Percentiles rank a stretch among this genome's conserved stretches.
phyloP scores from a whole-genome alignment of 805 yeast species.

The Phaffomyces thermotolerans region DNA sequence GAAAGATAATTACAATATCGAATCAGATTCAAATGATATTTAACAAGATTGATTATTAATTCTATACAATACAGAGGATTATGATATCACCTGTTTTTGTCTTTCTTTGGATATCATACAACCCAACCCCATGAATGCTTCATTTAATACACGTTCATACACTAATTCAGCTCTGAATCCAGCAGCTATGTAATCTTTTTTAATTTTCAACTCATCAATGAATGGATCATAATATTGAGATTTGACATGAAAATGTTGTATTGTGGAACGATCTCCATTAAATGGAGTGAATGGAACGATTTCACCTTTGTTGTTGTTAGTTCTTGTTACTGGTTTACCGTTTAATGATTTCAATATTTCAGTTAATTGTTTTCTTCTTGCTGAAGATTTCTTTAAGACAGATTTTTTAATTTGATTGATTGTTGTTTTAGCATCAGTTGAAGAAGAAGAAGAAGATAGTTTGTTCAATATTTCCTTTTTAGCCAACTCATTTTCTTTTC shows the following conservation, averaged over 20 bases:
- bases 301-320: conserved; percentile 4
- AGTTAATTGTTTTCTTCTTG: conserved; percentile 46
- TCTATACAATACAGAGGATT: conserved; percentile 44
- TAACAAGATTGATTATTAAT: conserved; percentile 39
- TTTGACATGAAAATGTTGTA: conserved; percentile 42
- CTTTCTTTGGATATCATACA: conserved; percentile 67
- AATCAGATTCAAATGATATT: conserved; percentile 5
- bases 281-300: conserved; percentile 85
- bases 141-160: conserved; percentile 70
- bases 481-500: conserved; percentile 45
- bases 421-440: conserved; percentile 37
- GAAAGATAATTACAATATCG: conserved; percentile 22
- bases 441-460: conserved; percentile 34
- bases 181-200: conserved; percentile 69
- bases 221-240: conserved; percentile 58
- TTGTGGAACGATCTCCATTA: conserved; percentile 72
- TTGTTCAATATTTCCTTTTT: conserved; percentile 50
- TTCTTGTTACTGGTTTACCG: conserved; percentile 15
- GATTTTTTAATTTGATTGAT: conserved; percentile 46
- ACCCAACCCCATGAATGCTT: conserved; percentile 85
- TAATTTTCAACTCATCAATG: conserved; percentile 42
- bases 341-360: conserved; percentile 32
- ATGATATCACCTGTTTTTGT: conserved; percentile 13
- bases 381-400: conserved; percentile 55
- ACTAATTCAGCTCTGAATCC: conserved; percentile 73